A percentile compares a stretch with the other conserved stretches of the same genome.
Evolutionary conservation across 1,284 basidiomycete genomes (phyloP).

Genomic region (Leccinum proximum): DNA sequence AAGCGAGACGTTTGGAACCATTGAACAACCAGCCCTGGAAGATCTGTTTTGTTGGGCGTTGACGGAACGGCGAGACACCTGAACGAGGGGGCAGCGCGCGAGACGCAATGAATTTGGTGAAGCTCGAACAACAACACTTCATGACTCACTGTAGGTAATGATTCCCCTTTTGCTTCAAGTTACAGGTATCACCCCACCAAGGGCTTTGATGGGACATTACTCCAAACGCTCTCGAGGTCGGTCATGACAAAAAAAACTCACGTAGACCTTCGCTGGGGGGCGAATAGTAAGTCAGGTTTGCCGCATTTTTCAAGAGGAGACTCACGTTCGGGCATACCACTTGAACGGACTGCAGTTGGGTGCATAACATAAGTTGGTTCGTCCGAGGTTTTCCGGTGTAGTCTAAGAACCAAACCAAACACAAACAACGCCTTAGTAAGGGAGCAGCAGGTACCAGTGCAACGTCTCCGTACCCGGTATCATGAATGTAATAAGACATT

Average conservation of each 20-base stretch:
- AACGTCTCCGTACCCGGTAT: too few relatives aligned
- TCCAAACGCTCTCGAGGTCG: conserved; percentile 7
- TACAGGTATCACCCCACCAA: conserved; percentile 90
- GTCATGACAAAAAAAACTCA: conserved; percentile 38
- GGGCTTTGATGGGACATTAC: conserved; percentile 54
- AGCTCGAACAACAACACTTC: not conserved
- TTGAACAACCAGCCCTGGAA: conserved; percentile 84
- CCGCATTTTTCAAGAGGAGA: conserved; percentile 15
- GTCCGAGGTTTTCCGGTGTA: conserved; percentile 32
- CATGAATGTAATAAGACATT: too few relatives aligned
- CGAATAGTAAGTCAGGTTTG: conserved; percentile 10
- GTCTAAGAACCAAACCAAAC: conserved; percentile 23
- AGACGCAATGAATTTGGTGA: conserved; percentile 3
- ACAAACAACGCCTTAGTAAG: conserved; percentile 25
- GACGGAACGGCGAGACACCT: conserved; percentile 84
- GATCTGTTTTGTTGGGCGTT: conserved; percentile 70
- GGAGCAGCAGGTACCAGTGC: too few relatives aligned
- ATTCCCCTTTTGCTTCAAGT: conserved; percentile 75
- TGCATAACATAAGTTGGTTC: conserved; percentile 45
- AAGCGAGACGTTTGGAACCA: conserved; percentile 54
- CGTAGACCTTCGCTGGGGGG: conserved; percentile 57
- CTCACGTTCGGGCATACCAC: conserved; percentile 74
- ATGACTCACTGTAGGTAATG: conserved; percentile 72
- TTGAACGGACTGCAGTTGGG: conserved; percentile 43
- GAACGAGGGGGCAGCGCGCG: not conserved